Evolutionary conservation across 768 basidiomycete species (phyloP).

Genomic region (Amanita pallidorosea): DNA sequence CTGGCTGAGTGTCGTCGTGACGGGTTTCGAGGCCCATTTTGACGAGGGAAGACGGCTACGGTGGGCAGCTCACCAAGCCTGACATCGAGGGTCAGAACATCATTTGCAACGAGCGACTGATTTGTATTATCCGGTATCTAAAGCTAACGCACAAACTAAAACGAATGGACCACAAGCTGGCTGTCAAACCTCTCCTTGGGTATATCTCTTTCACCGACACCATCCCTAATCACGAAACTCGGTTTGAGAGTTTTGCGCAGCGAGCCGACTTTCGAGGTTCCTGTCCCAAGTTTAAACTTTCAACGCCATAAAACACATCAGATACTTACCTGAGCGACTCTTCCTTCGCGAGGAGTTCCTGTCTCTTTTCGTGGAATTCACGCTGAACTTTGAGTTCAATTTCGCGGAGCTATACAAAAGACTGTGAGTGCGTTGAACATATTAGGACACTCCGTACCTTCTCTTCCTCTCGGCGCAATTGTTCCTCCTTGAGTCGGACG

Average conservation of each 20-base stretch:
- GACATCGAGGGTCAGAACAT: neutral
- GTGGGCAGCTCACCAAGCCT: neutral
- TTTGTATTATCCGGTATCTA: conserved; percentile 23
- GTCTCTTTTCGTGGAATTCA: conserved; percentile 95
- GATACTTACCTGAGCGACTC: conserved; percentile 71
- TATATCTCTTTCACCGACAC: neutral
- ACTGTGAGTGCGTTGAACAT: conserved; percentile 1
- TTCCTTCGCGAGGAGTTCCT: conserved; percentile 93
- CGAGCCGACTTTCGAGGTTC: conserved; percentile 84
- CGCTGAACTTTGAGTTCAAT: conserved; percentile 97
- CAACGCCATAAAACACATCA: neutral
- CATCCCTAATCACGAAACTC: conserved; percentile 59
- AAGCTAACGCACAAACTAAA: neutral
- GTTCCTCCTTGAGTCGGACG: conserved; percentile 97
- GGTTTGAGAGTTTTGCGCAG: conserved; percentile 75
- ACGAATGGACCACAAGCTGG: conserved; percentile 7
- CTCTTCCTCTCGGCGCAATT: conserved; percentile 93
- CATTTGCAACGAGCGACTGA: conserved; percentile 14
- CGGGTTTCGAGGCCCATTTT: conserved; percentile 8
- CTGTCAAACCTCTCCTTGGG: conserved; percentile 5
- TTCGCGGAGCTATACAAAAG: conserved; percentile 65
- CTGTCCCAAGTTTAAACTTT: conserved; percentile 23
- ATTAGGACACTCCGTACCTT: conserved; percentile 39
- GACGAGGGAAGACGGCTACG: neutral
- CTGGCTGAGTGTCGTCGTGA: conserved; percentile 25